Evolutionary conservation across 129 eudicot genomes (phyloP), one percentile per base, ranked within the genome.

Genomic region (Pulicaria dysenterica): DNA sequence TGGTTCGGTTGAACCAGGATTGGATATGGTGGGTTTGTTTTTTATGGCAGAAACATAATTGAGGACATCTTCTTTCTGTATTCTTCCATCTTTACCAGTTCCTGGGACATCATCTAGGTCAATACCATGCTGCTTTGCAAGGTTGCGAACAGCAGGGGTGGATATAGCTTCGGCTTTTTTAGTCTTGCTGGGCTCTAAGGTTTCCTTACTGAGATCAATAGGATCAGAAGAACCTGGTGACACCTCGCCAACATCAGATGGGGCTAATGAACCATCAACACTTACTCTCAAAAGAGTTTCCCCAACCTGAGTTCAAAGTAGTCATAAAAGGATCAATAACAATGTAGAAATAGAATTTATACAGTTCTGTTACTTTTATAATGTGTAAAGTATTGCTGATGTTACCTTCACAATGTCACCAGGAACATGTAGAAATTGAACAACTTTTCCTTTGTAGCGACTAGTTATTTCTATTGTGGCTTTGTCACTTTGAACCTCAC

Each of bases 401-500:
- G 14, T 57, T 84, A 90, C 98, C 96, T 94, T 94, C 57, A 94
- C 85, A 60, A 87, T 94, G 54, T 85, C 85, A 11, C 98, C 92
- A 42, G 98, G 95, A 77, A 31, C 73, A 83, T 94, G 96, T 13
- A 87, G 90, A 75, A 87, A 50, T 47, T 82, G 78, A 19, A 75
- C 70, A 78, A 94, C 87, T 76, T 72, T 85, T 58, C 98, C 98
- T 43, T 60, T 88, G 79, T 90, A 94, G 5, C 98, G 94, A 39
- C 99, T 94, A 7, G 97, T 94, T 64, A 94, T 94, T 77, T 94
- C 98, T 37, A 94, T 94, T 34, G 96, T 94, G 42, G 96, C 99
- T 86, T 94, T 94, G 76, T 94, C 99, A 80, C 97, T 94, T 76
- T 94, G 97, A 74, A 90, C 99, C 81, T 94, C 99, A 84, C 96